Evolutionary conservation across 176 grass and related monocot species (phyloP).

Genomic region (Aechmea fasciata): DNA sequence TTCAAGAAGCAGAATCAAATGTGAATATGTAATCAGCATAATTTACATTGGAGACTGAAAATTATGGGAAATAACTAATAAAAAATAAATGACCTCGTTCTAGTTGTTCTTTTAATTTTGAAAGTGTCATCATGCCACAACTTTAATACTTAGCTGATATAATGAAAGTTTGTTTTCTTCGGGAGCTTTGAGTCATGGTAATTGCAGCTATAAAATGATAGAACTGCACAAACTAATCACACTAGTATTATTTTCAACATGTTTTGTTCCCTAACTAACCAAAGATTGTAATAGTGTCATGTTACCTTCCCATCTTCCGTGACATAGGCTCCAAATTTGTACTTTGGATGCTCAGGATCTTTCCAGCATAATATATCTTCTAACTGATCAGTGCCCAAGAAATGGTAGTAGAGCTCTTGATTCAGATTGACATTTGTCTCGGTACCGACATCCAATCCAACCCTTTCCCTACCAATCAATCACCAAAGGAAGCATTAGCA

Average conservation of each 20-base stretch:
- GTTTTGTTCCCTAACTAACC: not conserved
- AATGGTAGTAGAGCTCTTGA: constrained; percentile 87
- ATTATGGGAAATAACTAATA: too few relatives aligned
- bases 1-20: too few relatives aligned
- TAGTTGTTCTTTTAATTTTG: too few relatives aligned
- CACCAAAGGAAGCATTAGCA: constrained; percentile 8
- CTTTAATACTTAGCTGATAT: too few relatives aligned
- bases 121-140: too few relatives aligned
- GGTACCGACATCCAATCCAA: constrained; percentile 68
- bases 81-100: too few relatives aligned
- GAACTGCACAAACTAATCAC: not conserved
- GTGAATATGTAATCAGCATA: too few relatives aligned
- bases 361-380: constrained; percentile 94
- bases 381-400: constrained; percentile 76
- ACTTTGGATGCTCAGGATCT: constrained; percentile 78
- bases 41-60: too few relatives aligned
- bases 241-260: not conserved
- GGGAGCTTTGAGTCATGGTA: too few relatives aligned
- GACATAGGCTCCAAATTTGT: constrained; percentile 40
- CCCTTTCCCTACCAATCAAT: constrained; percentile 31
- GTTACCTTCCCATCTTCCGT: constrained; percentile 88
- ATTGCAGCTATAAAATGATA: too few relatives aligned
- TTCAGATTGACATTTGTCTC: constrained; percentile 92
- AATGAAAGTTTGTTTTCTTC: too few relatives aligned
- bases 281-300: not conserved